These are phyloP conservation scores for Elongisporangium anandrum DNA, from an alignment of 352 stramenopile species.

Conservation along the genomic window DNA sequence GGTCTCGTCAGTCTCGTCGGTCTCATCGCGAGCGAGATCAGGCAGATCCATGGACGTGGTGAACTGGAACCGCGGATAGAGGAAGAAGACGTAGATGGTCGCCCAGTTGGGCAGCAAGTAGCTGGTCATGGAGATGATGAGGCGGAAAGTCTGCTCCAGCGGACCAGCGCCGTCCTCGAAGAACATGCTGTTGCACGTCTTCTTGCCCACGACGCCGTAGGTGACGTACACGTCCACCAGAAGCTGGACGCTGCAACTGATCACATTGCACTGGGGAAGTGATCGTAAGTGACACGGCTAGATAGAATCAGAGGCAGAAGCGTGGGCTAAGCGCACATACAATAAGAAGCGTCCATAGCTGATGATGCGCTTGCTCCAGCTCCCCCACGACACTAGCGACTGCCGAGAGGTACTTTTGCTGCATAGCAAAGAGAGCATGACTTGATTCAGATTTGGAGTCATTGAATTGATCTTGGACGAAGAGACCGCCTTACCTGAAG, in stretches of 20 bases:
- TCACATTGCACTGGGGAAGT: conserved; percentile 45
- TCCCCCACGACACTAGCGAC: conserved; percentile 30
- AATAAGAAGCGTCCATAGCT: conserved; percentile 62
- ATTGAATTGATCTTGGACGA: neutral
- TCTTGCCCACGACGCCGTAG: conserved; percentile 37
- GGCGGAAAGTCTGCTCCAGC: conserved; percentile 50
- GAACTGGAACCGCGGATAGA: conserved; percentile 63
- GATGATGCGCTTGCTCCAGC: conserved; percentile 62
- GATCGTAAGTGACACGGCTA: neutral
- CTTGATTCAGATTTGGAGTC: neutral
- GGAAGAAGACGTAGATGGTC: conserved; percentile 68
- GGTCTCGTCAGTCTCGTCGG: conserved; percentile 5
- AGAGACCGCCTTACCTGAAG: conserved; percentile 37
- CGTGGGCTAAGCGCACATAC: conserved; percentile 30
- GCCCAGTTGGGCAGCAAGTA: conserved; percentile 66
- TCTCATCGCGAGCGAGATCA: conserved; percentile 23
- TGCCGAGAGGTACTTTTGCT: conserved; percentile 31
- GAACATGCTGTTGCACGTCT: conserved; percentile 66
- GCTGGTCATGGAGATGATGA: conserved; percentile 42
- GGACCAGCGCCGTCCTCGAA: conserved; percentile 54
- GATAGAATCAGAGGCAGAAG: too few species aligned
- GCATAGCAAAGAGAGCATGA: neutral
- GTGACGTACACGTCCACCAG: conserved; percentile 60
- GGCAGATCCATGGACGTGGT: conserved; percentile 52
- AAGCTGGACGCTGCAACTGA: conserved; percentile 57